A percentile compares a stretch with the other conserved stretches of the same genome.
These are phyloP conservation scores for Raphanus sativus DNA, from an alignment of 345 rosid species.

Conservation along the genomic window DNA sequence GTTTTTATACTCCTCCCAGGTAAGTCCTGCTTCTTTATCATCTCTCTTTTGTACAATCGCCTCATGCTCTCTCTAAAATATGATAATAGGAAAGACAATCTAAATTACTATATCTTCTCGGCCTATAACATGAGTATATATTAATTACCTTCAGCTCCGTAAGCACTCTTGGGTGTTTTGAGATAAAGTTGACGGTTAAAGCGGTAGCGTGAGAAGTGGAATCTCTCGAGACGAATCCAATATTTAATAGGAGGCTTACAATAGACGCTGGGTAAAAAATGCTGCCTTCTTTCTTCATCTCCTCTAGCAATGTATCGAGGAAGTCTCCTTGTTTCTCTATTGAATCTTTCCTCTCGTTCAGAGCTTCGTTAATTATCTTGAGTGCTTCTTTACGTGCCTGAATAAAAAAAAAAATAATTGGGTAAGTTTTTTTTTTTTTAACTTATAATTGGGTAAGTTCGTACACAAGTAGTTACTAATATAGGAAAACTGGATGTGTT, in stretches of 20 bases:
- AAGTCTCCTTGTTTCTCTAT: constrained; percentile 13
- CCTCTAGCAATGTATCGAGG: neutral
- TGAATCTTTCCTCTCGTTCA: neutral
- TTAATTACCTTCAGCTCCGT: constrained; percentile 23
- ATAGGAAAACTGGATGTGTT: no score
- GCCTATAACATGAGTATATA: neutral
- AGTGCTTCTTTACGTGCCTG: constrained; percentile 30
- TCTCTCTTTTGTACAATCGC: neutral
- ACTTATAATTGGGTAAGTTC: neutral
- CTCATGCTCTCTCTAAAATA: neutral
- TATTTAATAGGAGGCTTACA: neutral
- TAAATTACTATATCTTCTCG: neutral
- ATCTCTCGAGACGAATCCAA: constrained; percentile 16
- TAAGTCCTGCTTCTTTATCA: neutral
- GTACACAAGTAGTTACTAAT: neutral
- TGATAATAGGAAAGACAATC: neutral
- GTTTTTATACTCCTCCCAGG: neutral
- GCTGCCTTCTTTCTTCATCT: constrained; percentile 22
- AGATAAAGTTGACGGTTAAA: constrained; percentile 24
- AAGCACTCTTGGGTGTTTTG: constrained; percentile 29
- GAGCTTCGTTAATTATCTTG: neutral
- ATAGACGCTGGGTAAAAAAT: neutral
- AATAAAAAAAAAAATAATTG: neutral
- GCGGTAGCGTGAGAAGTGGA: constrained; percentile 13
- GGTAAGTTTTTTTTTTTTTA: no score